Base-by-base conservation (phyloP, 2,329 filamentous ascomycete species). In the Fonsecaea pugnacius region DNA sequence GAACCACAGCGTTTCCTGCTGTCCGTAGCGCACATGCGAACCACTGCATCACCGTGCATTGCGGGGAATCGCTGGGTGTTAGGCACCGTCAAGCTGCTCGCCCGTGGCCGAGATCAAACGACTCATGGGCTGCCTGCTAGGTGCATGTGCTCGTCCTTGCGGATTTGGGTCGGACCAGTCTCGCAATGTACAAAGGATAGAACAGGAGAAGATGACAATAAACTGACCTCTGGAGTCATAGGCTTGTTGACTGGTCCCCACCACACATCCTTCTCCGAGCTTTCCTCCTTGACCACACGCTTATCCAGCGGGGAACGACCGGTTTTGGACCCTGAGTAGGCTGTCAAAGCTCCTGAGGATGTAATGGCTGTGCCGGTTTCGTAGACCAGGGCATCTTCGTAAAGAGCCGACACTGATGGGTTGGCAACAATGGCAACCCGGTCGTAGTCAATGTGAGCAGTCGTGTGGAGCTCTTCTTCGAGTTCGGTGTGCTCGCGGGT, bases 221-320 rank as follows among this genome's bases (percentile, higher is more conserved):
- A 30, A 30, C 91, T 88, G 89, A 98, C 95, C 79, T 98, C 93
- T 73, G 92, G 87, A 72, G 87, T 89, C 95, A 99, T 99, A 77
- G 94, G 91, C 87, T 98, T 98, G 86, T 99, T 99, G 72, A 99
- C 95, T 62, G 95, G 94, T 75, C 95, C 95, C 95, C 95, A 98
- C 95, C 95, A 99, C 75, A 99, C 86, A 67, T 99, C 88, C 63
- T 95, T 89, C 79, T 96, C 89, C 70, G 95, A 98, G 68, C 87
- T 84, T 65, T 89, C 83, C 80, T 99, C 95, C 83, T 96, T 88
- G 76, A 99, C 95, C 76, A 99, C 91, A 78, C 95, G 90, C 89
- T 99, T 99, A 83, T 99, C 95, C 62, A 91, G 89, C 27, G 95
- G 95, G 67, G 95, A 99, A 71, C 95, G 92, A 68, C 95, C 95